These are phyloP conservation scores for Serendipita sp. DNA, from an alignment of 768 basidiomycete genomes.

Conservation along the genomic window DNA sequence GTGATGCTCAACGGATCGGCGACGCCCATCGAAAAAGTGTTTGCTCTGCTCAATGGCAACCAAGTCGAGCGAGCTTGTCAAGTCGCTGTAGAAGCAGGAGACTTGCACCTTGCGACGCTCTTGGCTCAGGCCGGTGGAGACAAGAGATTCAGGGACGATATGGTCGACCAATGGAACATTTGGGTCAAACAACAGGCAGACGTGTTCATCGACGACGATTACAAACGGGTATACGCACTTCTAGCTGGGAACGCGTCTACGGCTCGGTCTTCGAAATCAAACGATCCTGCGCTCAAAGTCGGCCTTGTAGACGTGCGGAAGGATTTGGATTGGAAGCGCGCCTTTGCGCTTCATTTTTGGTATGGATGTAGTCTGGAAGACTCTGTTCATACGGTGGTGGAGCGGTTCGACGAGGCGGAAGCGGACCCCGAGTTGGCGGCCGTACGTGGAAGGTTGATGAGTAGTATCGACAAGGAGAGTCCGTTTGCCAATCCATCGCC, in stretches of 20 bases:
- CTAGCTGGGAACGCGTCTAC: constrained; percentile 60
- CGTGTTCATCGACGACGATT: constrained; percentile 43
- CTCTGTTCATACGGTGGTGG: constrained; percentile 51
- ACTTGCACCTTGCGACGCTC: constrained; percentile 74
- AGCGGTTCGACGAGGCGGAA: constrained; percentile 35
- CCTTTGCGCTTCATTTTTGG: constrained; percentile 84
- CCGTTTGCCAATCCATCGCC: constrained; percentile 21
- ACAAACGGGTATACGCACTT: constrained; percentile 69
- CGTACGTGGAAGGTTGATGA: neutral
- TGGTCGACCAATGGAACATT: constrained; percentile 56
- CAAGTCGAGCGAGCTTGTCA: constrained; percentile 74
- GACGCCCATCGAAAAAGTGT: constrained; percentile 38
- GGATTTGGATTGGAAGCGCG: constrained; percentile 86
- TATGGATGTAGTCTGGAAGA: constrained; percentile 46
- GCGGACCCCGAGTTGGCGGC: constrained; percentile 22
- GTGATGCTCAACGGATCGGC: constrained; percentile 37
- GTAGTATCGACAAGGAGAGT: constrained; percentile 9
- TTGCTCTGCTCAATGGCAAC: constrained; percentile 70
- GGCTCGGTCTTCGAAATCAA: constrained; percentile 31
- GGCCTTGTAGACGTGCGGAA: constrained; percentile 45
- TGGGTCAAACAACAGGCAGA: constrained; percentile 73
- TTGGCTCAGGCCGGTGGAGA: constrained; percentile 78
- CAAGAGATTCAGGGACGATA: constrained; percentile 50
- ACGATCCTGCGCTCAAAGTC: constrained; percentile 33
- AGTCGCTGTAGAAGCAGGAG: constrained; percentile 54